A percentile compares a stretch with the other conserved stretches of the same genome.
Evolutionary conservation across 768 basidiomycete species (phyloP).

Genomic region (Phanerodontia chrysosporium): DNA sequence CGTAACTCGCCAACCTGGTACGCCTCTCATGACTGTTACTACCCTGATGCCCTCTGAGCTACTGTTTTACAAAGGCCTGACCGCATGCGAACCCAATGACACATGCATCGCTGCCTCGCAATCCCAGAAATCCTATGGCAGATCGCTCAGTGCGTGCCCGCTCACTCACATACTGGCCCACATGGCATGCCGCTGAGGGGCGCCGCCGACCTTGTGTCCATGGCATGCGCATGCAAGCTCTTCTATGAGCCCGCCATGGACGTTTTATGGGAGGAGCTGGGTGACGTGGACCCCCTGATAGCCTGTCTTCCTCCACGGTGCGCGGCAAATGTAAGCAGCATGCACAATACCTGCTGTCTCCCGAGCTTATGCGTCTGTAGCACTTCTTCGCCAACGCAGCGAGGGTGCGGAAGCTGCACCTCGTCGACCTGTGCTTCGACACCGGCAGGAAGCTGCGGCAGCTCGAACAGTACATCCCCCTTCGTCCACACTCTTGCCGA

Average conservation of each 20-base stretch:
- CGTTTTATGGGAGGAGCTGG: not conserved
- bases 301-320: not conserved
- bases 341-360: no score
- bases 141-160: not conserved
- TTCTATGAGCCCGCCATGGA: slow-evolving; percentile 2
- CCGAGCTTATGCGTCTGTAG: no score
- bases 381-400: not conserved
- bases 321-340: not conserved
- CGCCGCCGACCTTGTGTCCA: not conserved
- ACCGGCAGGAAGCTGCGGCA: no score
- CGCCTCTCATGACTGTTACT: no score
- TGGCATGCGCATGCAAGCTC: not conserved
- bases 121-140: not conserved
- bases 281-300: not conserved
- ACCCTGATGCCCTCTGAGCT: no score
- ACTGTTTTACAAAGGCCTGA: no score
- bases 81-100: not conserved
- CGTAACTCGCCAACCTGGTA: no score
- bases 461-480: not conserved
- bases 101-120: not conserved
- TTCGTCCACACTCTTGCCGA: not conserved
- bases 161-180: not conserved
- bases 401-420: not conserved
- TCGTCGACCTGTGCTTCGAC: not conserved
- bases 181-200: not conserved